Evolutionary conservation across 768 basidiomycete genomes (phyloP).

Genomic region (Amanita jacksonii): DNA sequence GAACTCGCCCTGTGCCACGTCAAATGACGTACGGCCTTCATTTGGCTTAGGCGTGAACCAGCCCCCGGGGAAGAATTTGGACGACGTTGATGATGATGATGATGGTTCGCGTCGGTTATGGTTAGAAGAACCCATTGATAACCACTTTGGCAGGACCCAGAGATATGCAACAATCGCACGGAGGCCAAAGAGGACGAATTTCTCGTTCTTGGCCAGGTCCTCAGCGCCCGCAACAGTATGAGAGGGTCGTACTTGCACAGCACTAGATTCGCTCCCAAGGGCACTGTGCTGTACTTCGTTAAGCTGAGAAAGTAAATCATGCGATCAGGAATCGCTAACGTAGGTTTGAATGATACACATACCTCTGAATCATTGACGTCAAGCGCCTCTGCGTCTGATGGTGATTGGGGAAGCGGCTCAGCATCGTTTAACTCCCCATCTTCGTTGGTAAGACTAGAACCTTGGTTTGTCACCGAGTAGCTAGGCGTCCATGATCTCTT

Average conservation of each 20-base stretch:
- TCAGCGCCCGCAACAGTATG: background rate
- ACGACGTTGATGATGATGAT: constrained; percentile 27
- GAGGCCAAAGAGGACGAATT: constrained; percentile 5
- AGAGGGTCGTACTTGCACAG: constrained; percentile 2
- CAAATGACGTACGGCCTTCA: constrained; percentile 37
- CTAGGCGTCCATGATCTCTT: constrained; percentile 14
- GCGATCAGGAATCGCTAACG: too few relatives aligned
- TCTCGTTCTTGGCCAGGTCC: background rate
- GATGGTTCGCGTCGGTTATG: constrained; percentile 31
- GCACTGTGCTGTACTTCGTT: background rate
- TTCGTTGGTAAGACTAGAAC: constrained; percentile 5
- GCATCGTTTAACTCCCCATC: constrained; percentile 10
- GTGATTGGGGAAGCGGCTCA: constrained; percentile 13
- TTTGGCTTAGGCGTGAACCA: constrained; percentile 34
- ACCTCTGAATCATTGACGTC: constrained; percentile 2
- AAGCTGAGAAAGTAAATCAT: too few relatives aligned
- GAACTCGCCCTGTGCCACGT: constrained; percentile 43
- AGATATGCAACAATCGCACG: constrained; percentile 7
- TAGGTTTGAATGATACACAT: background rate
- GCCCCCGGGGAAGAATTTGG: constrained; percentile 46
- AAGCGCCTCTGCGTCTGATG: constrained; percentile 1
- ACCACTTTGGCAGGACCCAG: constrained; percentile 2
- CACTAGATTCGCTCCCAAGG: background rate
- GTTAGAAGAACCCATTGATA: constrained; percentile 16
- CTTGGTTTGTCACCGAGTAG: constrained; percentile 15